phyloP scores from a whole-genome alignment of 2,329 filamentous ascomycete species.

The Colletotrichum scovillei region DNA sequence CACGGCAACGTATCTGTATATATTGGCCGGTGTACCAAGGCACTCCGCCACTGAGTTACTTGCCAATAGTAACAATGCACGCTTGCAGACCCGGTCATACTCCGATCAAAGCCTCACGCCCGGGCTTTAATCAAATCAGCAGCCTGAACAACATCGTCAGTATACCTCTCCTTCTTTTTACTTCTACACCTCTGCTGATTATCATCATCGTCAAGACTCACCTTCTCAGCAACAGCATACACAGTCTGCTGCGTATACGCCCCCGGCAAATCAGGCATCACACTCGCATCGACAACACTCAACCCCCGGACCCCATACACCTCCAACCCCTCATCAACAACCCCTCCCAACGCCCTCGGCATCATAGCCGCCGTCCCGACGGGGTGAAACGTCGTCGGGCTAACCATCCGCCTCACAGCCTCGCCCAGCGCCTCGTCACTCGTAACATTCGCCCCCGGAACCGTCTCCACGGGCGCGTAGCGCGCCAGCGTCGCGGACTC shows the following conservation, averaged over 20 bases:
- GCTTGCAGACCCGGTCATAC: no score
- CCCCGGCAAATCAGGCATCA: conserved; percentile 35
- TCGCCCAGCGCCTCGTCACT: conserved; percentile 23
- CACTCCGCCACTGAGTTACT: no score
- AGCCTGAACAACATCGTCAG: background rate
- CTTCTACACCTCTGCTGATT: no score
- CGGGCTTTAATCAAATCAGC: conserved; percentile 7
- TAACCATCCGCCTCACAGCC: conserved; percentile 26
- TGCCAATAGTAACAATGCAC: no score
- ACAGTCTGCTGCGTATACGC: conserved; percentile 38
- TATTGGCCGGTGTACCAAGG: no score
- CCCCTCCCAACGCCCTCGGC: conserved; percentile 35
- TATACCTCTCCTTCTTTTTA: background rate
- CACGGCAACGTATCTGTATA: no score
- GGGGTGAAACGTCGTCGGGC: conserved; percentile 34
- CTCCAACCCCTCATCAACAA: conserved; percentile 36
- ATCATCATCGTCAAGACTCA: background rate
- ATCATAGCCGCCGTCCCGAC: conserved; percentile 33
- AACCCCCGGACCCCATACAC: conserved; percentile 30
- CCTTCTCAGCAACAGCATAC: conserved; percentile 35
- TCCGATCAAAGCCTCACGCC: background rate
- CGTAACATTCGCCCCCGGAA: conserved; percentile 34
- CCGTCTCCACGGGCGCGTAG: conserved; percentile 43
- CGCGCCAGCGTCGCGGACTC: conserved; percentile 46
- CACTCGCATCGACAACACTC: conserved; percentile 35